A percentile compares a stretch with the other conserved stretches of the same genome.
phyloP scores from a whole-genome alignment of 768 basidiomycete species.

The Kwoniella botswanensis region DNA sequence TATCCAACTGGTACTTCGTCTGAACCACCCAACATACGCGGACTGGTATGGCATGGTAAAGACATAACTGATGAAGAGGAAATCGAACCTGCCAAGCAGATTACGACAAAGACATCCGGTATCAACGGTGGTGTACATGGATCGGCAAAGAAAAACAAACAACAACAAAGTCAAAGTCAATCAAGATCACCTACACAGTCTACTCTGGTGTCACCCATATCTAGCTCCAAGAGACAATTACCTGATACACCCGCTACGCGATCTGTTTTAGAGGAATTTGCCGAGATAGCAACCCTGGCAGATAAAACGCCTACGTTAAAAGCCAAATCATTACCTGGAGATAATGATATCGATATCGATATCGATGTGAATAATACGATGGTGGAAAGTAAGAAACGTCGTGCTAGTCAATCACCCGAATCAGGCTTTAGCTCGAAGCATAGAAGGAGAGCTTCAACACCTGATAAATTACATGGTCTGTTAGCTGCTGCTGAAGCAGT shows the following conservation, averaged over 20 bases:
- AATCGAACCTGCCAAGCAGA: conserved; percentile 5
- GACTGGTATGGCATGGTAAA: conserved; percentile 48
- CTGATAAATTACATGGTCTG: conserved; percentile 45
- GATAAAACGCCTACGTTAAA: conserved; percentile 43
- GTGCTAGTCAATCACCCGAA: conserved; percentile 36
- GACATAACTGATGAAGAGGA: conserved; percentile 33
- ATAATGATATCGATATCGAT: conserved; percentile 6
- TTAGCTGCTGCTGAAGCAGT: conserved; percentile 49
- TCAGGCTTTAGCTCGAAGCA: neutral
- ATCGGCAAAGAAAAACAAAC: neutral
- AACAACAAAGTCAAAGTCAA: neutral
- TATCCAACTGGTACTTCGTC: conserved; percentile 33
- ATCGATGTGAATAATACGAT: neutral
- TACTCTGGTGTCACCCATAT: conserved; percentile 48
- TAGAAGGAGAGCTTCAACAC: conserved; percentile 34
- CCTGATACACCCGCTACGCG: conserved; percentile 46
- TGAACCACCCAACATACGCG: conserved; percentile 47
- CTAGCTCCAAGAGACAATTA: conserved; percentile 33
- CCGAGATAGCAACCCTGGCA: conserved; percentile 47
- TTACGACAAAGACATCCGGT: neutral
- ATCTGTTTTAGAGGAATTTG: conserved; percentile 51
- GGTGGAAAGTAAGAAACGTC: conserved; percentile 28
- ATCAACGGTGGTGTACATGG: neutral
- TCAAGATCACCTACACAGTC: conserved; percentile 38
- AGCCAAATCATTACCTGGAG: conserved; percentile 37